Base-by-base conservation (phyloP, 306 rosid species). In the Notholithocarpus densiflorus region DNA sequence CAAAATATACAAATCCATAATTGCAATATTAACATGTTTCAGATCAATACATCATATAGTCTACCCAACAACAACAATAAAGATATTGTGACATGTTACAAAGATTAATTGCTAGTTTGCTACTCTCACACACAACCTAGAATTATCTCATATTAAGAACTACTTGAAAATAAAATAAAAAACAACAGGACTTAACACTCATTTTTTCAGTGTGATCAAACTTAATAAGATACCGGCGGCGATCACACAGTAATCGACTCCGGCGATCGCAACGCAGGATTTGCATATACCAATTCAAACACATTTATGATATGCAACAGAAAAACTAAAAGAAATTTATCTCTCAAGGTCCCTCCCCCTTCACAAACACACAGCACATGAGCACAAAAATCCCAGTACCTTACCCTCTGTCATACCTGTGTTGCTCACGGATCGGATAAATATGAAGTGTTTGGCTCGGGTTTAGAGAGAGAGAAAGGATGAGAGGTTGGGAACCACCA, bases 191-290 rank as follows among this genome's bases (percentile, higher is more conserved):
- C 13, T 6, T 40, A 40, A 40, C 11, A 40, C 48, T 40, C 48
- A 40, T 10, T 40, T 10, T 40, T 40, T 40, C 48, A 40, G 11
- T 40, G 48, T 40, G 48, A 40, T 40, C 48, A 40, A 40, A 40
- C 48, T 40, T 40, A 3, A 8, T 40, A 8, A 40, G 3, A 6
- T 40, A 10, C 48, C 97, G 6, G 97, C 96, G 0, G 92, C 94
- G 56, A 92, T 56, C n/a, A 94, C 98, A 72, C 97, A 92, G 76
- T 94, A 92, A 84, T 92, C 91, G 0, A 96, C 94, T 79, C 97
- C 94, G 34, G 97, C 93, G 69, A 94, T 86, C 24, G 97, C 98
- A 75, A 94, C 97, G 72, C 91, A 88, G 4, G 98, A 92, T 87
- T 94, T 94, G 77, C 86, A 57, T 18, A 66, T 19, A 62, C 40